These are phyloP conservation scores for Botrytis sinoallii DNA, from an alignment of 2,329 filamentous ascomycete genomes.

Conservation along the genomic window DNA sequence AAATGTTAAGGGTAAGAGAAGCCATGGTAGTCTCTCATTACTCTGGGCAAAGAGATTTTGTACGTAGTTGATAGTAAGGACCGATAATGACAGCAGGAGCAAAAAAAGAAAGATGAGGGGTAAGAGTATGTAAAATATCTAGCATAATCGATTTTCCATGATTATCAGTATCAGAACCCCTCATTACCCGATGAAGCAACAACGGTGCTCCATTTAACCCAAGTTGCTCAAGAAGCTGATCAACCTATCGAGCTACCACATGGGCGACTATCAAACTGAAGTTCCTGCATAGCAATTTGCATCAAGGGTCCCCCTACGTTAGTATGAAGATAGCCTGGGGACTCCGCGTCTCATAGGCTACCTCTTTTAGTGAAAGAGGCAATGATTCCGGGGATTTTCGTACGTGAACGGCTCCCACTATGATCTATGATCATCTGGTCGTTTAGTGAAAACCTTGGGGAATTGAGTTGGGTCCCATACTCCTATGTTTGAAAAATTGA, in stretches of 20 bases:
- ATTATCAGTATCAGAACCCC: neutral
- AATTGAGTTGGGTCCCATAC: neutral
- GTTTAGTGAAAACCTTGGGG: neutral
- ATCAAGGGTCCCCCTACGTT: neutral
- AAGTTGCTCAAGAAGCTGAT: neutral
- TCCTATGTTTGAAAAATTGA: neutral
- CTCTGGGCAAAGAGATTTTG: constrained; percentile 24
- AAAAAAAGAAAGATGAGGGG: constrained; percentile 19
- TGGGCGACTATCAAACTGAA: neutral
- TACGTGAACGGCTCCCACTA: too few relatives aligned
- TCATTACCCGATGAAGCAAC: neutral
- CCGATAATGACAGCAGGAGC: constrained; percentile 21
- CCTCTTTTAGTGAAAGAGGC: neutral
- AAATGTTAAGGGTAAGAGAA: constrained; percentile 66
- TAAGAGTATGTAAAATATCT: constrained; percentile 30
- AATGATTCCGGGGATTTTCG: neutral
- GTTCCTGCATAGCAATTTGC: neutral
- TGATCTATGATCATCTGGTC: neutral
- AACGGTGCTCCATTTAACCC: neutral
- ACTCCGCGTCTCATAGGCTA: neutral
- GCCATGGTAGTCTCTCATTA: constrained; percentile 70
- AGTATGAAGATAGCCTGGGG: neutral
- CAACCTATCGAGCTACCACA: constrained; percentile 7
- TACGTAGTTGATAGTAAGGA: constrained; percentile 34
- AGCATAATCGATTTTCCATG: neutral